Conservation (phyloP, 345 rosid genomes). For the Lumnitzera littorea region DNA sequence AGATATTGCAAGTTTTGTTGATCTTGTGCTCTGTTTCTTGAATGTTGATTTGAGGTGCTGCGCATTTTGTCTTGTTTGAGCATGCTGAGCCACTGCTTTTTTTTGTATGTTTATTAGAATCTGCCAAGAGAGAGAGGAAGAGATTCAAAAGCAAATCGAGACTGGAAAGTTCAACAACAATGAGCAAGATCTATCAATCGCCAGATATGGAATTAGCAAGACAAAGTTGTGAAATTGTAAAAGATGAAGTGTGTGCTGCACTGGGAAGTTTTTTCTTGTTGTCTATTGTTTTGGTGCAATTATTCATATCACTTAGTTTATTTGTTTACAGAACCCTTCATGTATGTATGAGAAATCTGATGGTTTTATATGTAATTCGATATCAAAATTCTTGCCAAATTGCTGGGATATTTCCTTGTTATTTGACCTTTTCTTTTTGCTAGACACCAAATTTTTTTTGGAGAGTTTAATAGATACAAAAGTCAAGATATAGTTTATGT, state of each 20-base stretch:
- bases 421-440: no score
- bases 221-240: conserved; percentile 19
- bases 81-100: not conserved
- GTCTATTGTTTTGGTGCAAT: no score
- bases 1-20: not conserved
- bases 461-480: no score
- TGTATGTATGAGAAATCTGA: no score
- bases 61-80: not conserved
- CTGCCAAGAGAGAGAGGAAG: conserved; percentile 71
- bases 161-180: conserved; percentile 16
- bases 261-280: no score
- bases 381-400: no score
- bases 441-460: no score
- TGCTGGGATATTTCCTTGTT: no score
- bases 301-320: no score
- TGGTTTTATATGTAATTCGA: no score
- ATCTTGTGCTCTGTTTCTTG: not conserved
- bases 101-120: conserved; percentile 31
- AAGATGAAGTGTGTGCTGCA: no score
- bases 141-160: conserved; percentile 39
- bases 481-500: not conserved
- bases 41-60: not conserved
- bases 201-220: conserved; percentile 28
- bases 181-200: conserved; percentile 15
- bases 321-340: no score